Conservation (phyloP, 73 alveolate species). For the Paramecium sexaurelia region DNA sequence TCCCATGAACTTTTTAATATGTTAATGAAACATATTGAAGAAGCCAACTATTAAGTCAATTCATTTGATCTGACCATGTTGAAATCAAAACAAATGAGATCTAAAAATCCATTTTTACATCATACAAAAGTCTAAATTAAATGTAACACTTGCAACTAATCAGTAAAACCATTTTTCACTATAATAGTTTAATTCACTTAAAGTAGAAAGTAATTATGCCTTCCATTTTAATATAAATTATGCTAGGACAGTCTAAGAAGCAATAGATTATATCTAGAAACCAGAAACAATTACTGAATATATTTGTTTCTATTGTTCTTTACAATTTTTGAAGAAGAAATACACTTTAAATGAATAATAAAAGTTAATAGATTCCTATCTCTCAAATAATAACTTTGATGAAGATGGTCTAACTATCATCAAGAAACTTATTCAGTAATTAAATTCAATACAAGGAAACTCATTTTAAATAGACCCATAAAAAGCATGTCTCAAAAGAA, state of each 20-base stretch:
- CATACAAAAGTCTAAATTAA: not conserved
- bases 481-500: not conserved
- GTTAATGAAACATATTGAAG: conserved; percentile 21
- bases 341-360: not conserved
- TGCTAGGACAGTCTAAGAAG: not conserved
- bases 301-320: conserved; percentile 23
- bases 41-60: not conserved
- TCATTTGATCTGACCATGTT: not conserved
- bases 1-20: conserved; percentile 28
- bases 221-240: not conserved
- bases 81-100: not conserved
- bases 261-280: not conserved
- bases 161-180: not conserved
- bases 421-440: not conserved
- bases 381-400: not conserved
- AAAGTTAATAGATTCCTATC: not conserved
- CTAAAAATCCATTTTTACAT: conserved; percentile 38
- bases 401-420: not conserved
- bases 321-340: not conserved
- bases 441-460: not conserved
- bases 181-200: not conserved
- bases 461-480: not conserved
- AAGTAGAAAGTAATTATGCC: conserved; percentile 20
- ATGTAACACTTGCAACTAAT: not conserved
- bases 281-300: conserved; percentile 26